These are phyloP conservation scores for Leishmania mexicana DNA, from an alignment of 208 protist species.

Conservation along the genomic window DNA sequence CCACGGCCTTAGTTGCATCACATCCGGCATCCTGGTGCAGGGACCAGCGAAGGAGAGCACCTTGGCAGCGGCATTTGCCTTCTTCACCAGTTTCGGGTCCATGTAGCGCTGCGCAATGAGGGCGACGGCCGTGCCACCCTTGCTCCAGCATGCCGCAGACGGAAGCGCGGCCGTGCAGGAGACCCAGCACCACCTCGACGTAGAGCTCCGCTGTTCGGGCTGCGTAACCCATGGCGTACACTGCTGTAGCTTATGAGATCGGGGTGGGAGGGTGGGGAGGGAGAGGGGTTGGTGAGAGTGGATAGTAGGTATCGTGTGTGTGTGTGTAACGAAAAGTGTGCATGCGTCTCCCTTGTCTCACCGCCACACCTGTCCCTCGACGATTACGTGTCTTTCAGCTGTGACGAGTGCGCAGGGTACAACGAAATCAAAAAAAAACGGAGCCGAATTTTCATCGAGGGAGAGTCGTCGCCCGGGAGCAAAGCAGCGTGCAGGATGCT, in stretches of 20 bases:
- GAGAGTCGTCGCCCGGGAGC: neutral
- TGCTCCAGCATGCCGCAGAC: constrained; percentile 41
- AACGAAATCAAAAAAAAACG: neutral
- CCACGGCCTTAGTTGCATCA: constrained; percentile 49
- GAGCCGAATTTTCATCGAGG: too few relatives aligned
- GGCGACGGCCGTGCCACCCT: constrained; percentile 54
- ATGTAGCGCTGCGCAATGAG: constrained; percentile 49
- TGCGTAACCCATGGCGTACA: neutral
- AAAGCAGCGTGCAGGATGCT: neutral
- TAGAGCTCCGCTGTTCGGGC: neutral
- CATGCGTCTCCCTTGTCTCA: neutral
- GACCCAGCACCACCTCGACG: neutral
- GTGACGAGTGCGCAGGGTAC: neutral
- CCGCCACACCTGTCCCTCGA: neutral
- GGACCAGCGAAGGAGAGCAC: constrained; percentile 27
- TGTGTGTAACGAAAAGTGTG: neutral
- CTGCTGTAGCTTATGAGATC: neutral
- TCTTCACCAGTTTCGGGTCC: constrained; percentile 9
- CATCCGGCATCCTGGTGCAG: constrained; percentile 39
- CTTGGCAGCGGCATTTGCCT: constrained; percentile 13
- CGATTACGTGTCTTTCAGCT: neutral
- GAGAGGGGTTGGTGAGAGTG: neutral
- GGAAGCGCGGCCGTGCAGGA: neutral
- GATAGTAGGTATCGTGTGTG: neutral
- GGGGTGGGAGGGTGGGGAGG: neutral